Conservation (phyloP, 805 yeast species). For the Wickerhamomyces ciferrii region DNA sequence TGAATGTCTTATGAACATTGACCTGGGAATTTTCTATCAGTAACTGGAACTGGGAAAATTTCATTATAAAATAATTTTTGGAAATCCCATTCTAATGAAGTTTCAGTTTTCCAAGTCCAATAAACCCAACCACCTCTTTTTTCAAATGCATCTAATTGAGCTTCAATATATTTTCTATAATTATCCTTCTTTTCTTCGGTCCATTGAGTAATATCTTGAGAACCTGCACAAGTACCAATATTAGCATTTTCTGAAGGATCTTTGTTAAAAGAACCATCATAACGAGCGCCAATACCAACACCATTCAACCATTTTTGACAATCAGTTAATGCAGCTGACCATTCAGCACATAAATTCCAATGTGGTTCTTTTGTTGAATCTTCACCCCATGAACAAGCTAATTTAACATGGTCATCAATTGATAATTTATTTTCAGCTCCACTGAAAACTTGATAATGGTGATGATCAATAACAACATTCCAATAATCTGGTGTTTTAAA, state of each 20-base stretch:
- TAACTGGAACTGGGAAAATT: constrained; percentile 78
- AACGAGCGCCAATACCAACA: constrained; percentile 77
- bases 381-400: constrained; percentile 48
- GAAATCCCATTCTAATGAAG: constrained; percentile 82
- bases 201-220: constrained; percentile 49
- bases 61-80: constrained; percentile 48
- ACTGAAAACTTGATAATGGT: constrained; percentile 84
- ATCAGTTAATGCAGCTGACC: constrained; percentile 90
- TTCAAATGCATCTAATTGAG: constrained; percentile 84
- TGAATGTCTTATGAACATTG: constrained; percentile 50
- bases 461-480: constrained; percentile 82
- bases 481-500: constrained; percentile 40
- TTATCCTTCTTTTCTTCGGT: constrained; percentile 47
- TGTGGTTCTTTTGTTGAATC: constrained; percentile 46
- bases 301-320: constrained; percentile 90
- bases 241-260: constrained; percentile 25
- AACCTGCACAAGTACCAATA: constrained; percentile 59
- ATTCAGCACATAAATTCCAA: constrained; percentile 82
- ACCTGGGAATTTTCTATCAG: constrained; percentile 61
- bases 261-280: constrained; percentile 51
- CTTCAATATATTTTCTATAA: constrained; percentile 74
- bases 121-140: constrained; percentile 81
- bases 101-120: constrained; percentile 93
- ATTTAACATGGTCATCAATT: constrained; percentile 56
- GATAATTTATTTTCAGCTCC: constrained; percentile 50